Percentiles rank a stretch among this genome's conserved stretches.
phyloP scores from a whole-genome alignment of 2,329 filamentous ascomycete species.

The Penicillium thymicola region DNA sequence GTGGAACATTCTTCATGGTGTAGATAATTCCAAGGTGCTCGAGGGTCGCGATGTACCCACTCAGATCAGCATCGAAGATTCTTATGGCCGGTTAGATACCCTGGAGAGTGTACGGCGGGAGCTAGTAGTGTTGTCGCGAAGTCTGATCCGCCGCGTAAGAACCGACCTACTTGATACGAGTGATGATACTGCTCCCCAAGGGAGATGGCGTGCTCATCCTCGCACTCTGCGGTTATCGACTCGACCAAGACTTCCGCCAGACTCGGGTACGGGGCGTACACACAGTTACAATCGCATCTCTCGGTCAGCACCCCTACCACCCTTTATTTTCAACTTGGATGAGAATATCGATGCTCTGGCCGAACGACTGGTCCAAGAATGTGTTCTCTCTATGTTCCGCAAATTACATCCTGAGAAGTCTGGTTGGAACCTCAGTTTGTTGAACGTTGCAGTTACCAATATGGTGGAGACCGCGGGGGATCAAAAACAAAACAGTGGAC shows the following conservation, averaged over 20 bases:
- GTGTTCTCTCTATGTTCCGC: conserved; percentile 68
- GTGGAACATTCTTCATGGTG: conserved; percentile 77
- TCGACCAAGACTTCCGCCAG: conserved; percentile 56
- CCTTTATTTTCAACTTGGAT: conserved; percentile 66
- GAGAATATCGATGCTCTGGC: conserved; percentile 59
- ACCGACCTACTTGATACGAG: conserved; percentile 65
- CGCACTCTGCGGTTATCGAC: conserved; percentile 79
- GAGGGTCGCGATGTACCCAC: conserved; percentile 68
- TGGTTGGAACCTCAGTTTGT: conserved; percentile 75
- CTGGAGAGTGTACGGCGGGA: conserved; percentile 64
- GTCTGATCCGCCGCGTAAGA: conserved; percentile 74
- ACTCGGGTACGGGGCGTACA: conserved; percentile 50
- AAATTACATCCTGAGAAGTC: conserved; percentile 66
- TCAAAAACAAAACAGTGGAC: conserved; percentile 55
- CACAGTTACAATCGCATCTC: conserved; percentile 69
- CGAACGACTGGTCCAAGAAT: conserved; percentile 66
- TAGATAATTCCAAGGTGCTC: conserved; percentile 72
- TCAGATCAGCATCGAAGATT: conserved; percentile 94
- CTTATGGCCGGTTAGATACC: conserved; percentile 69
- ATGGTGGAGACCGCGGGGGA: conserved; percentile 63
- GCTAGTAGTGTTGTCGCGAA: conserved; percentile 64
- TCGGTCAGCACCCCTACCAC: conserved; percentile 69
- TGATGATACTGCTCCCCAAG: conserved; percentile 27
- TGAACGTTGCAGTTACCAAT: conserved; percentile 86
- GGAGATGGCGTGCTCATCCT: conserved; percentile 75